Evolutionary conservation across 768 basidiomycete genomes (phyloP).

Genomic region (Artomyces pyxidatus): DNA sequence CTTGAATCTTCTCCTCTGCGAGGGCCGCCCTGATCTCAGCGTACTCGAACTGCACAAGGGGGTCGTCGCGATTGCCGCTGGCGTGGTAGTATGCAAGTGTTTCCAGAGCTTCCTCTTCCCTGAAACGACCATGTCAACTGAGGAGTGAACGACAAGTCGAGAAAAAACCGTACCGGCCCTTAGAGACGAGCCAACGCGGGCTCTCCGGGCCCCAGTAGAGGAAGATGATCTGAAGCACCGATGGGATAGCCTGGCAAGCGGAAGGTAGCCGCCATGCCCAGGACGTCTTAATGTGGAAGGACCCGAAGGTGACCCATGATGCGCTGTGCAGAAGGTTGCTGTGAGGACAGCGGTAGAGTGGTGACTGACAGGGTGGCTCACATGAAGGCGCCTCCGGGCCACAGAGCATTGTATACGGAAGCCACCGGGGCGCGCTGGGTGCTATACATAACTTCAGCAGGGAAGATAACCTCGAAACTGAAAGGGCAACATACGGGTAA

Average conservation of each 20-base stretch:
- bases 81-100: conserved; percentile 35
- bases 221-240: conserved; percentile 25
- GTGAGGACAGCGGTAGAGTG: background rate
- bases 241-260: conserved; percentile 28
- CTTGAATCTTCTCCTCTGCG: conserved; percentile 14
- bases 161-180: conserved; percentile 22
- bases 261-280: conserved; percentile 40
- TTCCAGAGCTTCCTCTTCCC: conserved; percentile 26
- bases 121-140: conserved; percentile 2
- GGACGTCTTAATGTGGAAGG: conserved; percentile 29
- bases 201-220: conserved; percentile 36
- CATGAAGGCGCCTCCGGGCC: conserved; percentile 26
- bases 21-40: conserved; percentile 58
- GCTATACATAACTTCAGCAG: background rate
- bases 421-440: conserved; percentile 30
- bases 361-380: background rate
- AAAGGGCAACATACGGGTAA: conserved; percentile 22
- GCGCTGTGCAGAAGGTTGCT: background rate
- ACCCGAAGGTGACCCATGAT: conserved; percentile 28
- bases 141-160: background rate
- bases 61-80: conserved; percentile 35
- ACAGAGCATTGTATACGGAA: conserved; percentile 26
- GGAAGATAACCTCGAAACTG: background rate
- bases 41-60: conserved; percentile 53
- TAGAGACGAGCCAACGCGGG: conserved; percentile 30